Conservation (phyloP, 2,329 filamentous ascomycete genomes). For the Didymosphaeria variabile region DNA sequence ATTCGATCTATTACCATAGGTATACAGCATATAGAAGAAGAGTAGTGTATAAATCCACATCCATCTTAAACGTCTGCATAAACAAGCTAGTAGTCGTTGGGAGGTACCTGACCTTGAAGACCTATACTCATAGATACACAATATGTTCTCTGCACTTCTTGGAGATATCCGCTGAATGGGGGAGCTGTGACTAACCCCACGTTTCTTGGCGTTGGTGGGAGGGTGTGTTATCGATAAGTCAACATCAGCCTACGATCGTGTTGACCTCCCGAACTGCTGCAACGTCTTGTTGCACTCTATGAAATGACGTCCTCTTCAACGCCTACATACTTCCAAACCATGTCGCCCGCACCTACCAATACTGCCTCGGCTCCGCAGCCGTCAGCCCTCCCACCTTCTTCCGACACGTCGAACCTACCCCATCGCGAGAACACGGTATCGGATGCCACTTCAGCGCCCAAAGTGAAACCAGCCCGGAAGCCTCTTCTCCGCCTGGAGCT, state of each 20-base stretch:
- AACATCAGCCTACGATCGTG: slow-evolving; percentile 5
- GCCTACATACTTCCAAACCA: slow-evolving; percentile 50
- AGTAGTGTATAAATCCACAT: background rate
- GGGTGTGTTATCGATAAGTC: slow-evolving; percentile 13
- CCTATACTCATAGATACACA: too few species aligned
- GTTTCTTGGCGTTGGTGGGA: slow-evolving; percentile 19
- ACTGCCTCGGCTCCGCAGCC: slow-evolving; percentile 37
- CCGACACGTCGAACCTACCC: slow-evolving; percentile 1
- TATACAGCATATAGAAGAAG: background rate
- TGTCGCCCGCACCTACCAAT: slow-evolving; percentile 35
- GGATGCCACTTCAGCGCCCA: slow-evolving; percentile 8
- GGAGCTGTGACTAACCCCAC: slow-evolving; percentile 17
- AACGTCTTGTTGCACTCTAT: background rate
- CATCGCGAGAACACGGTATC: background rate
- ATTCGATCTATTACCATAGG: background rate
- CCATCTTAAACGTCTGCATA: background rate
- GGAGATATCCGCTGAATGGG: background rate
- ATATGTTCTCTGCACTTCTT: too few species aligned
- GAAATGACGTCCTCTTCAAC: slow-evolving; percentile 31
- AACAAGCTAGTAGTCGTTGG: background rate
- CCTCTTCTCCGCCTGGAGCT: slow-evolving; percentile 59
- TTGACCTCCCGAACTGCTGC: background rate
- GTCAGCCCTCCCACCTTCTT: slow-evolving; percentile 38
- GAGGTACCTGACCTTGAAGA: background rate
- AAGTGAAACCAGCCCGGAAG: slow-evolving; percentile 43